A percentile compares a stretch with the other conserved stretches of the same genome.
These are phyloP conservation scores for Solanum pinnatisectum DNA, from an alignment of 257 asterid species.

Conservation along the genomic window DNA sequence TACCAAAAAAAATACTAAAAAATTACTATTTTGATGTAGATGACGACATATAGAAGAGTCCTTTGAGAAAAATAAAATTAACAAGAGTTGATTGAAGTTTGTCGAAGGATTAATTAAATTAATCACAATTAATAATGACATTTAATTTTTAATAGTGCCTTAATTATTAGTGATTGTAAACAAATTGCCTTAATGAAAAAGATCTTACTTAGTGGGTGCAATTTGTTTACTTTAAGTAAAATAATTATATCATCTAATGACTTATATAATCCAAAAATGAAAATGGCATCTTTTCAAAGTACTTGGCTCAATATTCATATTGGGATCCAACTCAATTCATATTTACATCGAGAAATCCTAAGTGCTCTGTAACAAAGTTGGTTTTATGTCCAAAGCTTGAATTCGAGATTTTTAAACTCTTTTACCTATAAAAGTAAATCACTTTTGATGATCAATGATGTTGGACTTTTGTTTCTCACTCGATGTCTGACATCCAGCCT, in stretches of 20 bases:
- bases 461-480: not conserved
- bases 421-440: not conserved
- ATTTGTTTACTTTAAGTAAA: not conserved
- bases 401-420: not conserved
- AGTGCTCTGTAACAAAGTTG: not conserved
- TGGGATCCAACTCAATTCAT: not conserved
- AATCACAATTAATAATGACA: not conserved
- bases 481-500: accelerated
- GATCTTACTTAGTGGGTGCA: not conserved
- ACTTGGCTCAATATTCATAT: not conserved
- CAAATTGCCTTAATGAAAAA: not conserved
- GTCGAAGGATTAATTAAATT: not conserved
- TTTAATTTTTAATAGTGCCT: not conserved
- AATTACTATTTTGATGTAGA: not conserved
- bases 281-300: not conserved
- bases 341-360: accelerated
- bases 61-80: not conserved
- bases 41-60: not conserved
- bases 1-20: accelerated
- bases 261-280: not conserved
- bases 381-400: not conserved
- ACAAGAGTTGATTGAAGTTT: not conserved
- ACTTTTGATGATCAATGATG: not conserved
- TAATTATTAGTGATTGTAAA: not conserved
- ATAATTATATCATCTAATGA: not conserved